These are phyloP conservation scores for Arthrobotrys sphaeroides DNA, from an alignment of 2,329 filamentous ascomycete species.

Conservation along the genomic window DNA sequence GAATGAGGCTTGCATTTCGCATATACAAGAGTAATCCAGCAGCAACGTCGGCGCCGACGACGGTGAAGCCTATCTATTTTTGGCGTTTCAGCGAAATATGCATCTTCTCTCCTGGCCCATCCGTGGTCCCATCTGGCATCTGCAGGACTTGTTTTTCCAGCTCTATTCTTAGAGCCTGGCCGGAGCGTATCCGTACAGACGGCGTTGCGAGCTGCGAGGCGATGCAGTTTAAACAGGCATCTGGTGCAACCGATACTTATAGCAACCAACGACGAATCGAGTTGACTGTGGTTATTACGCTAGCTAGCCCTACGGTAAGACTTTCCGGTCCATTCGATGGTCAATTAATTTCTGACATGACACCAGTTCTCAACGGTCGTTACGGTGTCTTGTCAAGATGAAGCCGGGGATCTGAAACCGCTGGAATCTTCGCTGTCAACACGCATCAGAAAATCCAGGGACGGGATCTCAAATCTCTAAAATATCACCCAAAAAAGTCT, in stretches of 20 bases:
- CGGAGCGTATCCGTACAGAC: background rate
- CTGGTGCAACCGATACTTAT: background rate
- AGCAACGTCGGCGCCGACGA: background rate
- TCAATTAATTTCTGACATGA: background rate
- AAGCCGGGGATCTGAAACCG: constrained; percentile 24
- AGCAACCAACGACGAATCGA: background rate
- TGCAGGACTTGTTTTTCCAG: background rate
- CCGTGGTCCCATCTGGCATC: background rate
- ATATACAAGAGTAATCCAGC: background rate
- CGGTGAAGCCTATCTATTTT: constrained; percentile 7
- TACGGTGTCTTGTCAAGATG: constrained; percentile 14
- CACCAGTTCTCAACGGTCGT: constrained; percentile 6
- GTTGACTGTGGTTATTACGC: no score
- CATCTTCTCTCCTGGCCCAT: constrained; percentile 1
- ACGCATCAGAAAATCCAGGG: constrained; percentile 29
- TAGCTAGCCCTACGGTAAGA: background rate
- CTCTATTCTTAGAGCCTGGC: constrained; percentile 28
- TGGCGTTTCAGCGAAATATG: constrained; percentile 11
- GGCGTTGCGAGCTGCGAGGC: constrained; percentile 14
- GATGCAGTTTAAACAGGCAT: constrained; percentile 13
- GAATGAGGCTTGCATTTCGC: background rate
- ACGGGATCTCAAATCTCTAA: constrained; percentile 8
- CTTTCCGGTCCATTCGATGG: background rate
- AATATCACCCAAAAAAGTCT: constrained; percentile 22
- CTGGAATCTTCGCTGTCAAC: constrained; percentile 14